Conservation (phyloP, 2,329 filamentous ascomycete genomes). For the Nemania sp. region DNA sequence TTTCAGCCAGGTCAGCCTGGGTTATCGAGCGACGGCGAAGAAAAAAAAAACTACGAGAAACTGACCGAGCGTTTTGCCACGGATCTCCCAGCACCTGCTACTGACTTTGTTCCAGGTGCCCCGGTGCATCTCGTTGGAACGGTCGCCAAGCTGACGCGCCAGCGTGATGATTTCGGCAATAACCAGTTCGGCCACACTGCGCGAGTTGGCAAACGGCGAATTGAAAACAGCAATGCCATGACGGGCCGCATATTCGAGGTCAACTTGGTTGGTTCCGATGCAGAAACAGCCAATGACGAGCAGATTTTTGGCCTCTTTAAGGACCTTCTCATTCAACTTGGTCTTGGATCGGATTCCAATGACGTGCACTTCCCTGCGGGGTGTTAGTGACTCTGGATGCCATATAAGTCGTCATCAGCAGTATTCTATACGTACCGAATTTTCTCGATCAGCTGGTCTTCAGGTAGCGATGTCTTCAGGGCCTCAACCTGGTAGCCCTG, state of each 20-base stretch:
- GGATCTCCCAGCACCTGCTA: conserved; percentile 94
- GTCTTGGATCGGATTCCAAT: conserved; percentile 99
- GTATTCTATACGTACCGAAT: conserved; percentile 66
- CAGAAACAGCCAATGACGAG: conserved; percentile 98
- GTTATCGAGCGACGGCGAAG: not conserved
- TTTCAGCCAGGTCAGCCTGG: conserved; percentile 12
- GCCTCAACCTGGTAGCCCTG: conserved; percentile 97
- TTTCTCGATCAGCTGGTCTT: conserved; percentile 95
- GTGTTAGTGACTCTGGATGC: too few species aligned
- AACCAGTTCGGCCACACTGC: conserved; percentile 93
- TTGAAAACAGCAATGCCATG: conserved; percentile 98
- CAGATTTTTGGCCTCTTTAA: conserved; percentile 88
- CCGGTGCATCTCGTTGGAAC: conserved; percentile 89
- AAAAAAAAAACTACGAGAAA: conserved; percentile 20
- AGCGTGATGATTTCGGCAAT: conserved; percentile 92
- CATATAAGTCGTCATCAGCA: too few species aligned
- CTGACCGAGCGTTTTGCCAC: conserved; percentile 89
- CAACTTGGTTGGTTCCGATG: conserved; percentile 96
- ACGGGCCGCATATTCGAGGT: conserved; percentile 78
- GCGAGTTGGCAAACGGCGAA: conserved; percentile 96
- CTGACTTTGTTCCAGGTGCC: conserved; percentile 99
- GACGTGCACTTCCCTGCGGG: conserved; percentile 82
- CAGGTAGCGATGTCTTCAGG: conserved; percentile 84
- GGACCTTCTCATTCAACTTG: conserved; percentile 82
- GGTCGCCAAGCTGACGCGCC: conserved; percentile 89